These are phyloP conservation scores for Zoysia pacifica DNA, from an alignment of 176 grass and related monocot genomes.

Conservation along the genomic window DNA sequence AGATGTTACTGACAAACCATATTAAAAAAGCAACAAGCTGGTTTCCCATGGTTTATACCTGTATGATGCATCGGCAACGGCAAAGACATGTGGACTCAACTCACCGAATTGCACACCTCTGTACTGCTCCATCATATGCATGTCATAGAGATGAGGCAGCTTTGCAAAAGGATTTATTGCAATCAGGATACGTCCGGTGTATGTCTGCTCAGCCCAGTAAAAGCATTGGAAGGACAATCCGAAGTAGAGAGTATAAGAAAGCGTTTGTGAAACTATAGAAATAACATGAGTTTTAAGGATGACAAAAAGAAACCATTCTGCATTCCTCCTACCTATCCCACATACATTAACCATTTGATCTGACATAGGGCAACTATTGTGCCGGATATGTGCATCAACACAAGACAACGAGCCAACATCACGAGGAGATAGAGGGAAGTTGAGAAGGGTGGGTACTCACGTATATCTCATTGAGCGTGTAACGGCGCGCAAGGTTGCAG, in stretches of 20 bases:
- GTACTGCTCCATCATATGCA: slow-evolving; percentile 87
- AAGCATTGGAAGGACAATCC: neutral
- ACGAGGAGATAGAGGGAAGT: neutral
- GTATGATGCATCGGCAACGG: slow-evolving; percentile 67
- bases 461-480: slow-evolving; percentile 80
- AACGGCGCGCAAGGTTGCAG: slow-evolving; percentile 59
- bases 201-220: slow-evolving; percentile 52
- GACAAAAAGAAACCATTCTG: neutral
- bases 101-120: slow-evolving; percentile 71
- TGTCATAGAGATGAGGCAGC: slow-evolving; percentile 68
- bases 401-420: neutral
- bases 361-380: neutral
- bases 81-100: slow-evolving; percentile 84
- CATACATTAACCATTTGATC: neutral
- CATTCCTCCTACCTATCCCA: too few species aligned
- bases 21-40: slow-evolving; percentile 8
- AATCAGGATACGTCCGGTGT: slow-evolving; percentile 80
- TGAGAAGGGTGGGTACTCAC: slow-evolving; percentile 43
- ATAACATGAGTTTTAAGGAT: neutral
- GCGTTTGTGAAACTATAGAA: neutral
- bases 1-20: neutral
- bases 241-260: neutral
- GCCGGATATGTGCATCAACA: neutral
- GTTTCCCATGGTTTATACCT: slow-evolving; percentile 37
- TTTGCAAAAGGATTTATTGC: slow-evolving; percentile 72